phyloP scores from a whole-genome alignment of 1,284 basidiomycete genomes.

The Puccinia brachypodii region DNA sequence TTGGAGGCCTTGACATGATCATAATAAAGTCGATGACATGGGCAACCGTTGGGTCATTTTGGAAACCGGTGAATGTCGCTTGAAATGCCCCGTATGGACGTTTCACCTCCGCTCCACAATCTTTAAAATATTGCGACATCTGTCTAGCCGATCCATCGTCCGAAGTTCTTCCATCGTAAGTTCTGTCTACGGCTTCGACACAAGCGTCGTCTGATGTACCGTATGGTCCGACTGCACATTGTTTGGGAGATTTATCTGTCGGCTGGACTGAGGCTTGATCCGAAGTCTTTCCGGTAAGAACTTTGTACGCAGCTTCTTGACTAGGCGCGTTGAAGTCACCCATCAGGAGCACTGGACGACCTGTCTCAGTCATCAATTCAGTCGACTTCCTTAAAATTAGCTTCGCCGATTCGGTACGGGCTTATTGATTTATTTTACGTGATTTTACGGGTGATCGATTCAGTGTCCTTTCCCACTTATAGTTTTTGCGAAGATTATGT shows the following conservation, averaged over 20 bases:
- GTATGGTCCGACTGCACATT: background rate
- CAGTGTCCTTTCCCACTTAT: background rate
- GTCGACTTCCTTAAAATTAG: slow-evolving; percentile 47
- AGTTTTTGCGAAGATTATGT: background rate
- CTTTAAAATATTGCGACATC: background rate
- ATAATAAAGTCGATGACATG: slow-evolving; percentile 52
- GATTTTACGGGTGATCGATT: background rate
- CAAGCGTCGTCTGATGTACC: background rate
- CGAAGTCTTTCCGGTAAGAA: slow-evolving; percentile 49
- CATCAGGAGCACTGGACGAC: slow-evolving; percentile 49
- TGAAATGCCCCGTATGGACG: slow-evolving; percentile 49
- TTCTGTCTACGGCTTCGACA: background rate
- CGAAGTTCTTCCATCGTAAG: background rate
- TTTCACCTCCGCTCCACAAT: background rate
- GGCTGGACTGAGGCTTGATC: background rate
- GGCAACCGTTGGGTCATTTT: slow-evolving; percentile 14
- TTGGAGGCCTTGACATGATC: background rate
- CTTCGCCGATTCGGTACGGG: slow-evolving; percentile 50
- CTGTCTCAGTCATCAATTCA: slow-evolving; percentile 1
- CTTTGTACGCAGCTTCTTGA: slow-evolving; percentile 51
- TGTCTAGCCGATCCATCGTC: background rate
- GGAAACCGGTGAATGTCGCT: slow-evolving; percentile 53
- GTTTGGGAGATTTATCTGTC: background rate
- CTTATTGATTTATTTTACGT: slow-evolving; percentile 21
- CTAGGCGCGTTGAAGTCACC: slow-evolving; percentile 53